Evolutionary conservation across 2,329 filamentous ascomycete genomes (phyloP).

Genomic region (Pseudogymnoascus sp.): DNA sequence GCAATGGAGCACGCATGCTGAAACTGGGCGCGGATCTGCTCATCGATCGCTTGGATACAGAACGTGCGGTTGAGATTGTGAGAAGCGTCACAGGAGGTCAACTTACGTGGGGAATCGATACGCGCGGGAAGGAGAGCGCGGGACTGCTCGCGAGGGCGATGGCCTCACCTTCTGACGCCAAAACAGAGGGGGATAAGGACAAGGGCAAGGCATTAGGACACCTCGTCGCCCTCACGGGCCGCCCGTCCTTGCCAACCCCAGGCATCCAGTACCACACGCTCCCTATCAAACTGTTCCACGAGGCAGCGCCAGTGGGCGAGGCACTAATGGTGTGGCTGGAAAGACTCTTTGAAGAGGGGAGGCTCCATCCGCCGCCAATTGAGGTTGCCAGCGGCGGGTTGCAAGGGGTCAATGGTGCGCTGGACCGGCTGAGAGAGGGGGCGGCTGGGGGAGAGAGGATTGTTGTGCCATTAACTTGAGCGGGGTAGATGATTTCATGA

Average conservation of each 20-base stretch:
- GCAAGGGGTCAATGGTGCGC: neutral
- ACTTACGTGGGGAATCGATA: slow-evolving; percentile 63
- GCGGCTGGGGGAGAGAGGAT: slow-evolving; percentile 62
- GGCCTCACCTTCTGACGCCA: slow-evolving; percentile 7
- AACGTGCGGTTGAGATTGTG: slow-evolving; percentile 59
- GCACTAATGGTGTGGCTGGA: slow-evolving; percentile 61
- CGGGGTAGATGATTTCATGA: neutral
- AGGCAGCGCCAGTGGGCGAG: slow-evolving; percentile 55
- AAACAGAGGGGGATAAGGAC: too few relatives aligned
- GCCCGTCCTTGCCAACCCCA: neutral
- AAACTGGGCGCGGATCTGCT: slow-evolving; percentile 52
- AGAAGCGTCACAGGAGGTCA: slow-evolving; percentile 48
- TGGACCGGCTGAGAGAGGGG: slow-evolving; percentile 35
- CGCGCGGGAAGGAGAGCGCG: slow-evolving; percentile 57
- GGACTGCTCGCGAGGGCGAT: slow-evolving; percentile 37
- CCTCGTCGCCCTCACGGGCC: slow-evolving; percentile 15
- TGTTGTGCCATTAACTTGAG: slow-evolving; percentile 42
- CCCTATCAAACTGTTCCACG: slow-evolving; percentile 71
- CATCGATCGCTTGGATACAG: slow-evolving; percentile 59
- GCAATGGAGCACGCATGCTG: slow-evolving; percentile 54
- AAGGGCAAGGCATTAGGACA: neutral
- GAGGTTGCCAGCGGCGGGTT: slow-evolving; percentile 16
- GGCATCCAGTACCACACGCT: slow-evolving; percentile 44
- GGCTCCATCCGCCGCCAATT: slow-evolving; percentile 56
- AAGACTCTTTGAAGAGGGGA: slow-evolving; percentile 46